phyloP scores from a whole-genome alignment of 2,329 filamentous ascomycete genomes.

The Fusarium sp. region DNA sequence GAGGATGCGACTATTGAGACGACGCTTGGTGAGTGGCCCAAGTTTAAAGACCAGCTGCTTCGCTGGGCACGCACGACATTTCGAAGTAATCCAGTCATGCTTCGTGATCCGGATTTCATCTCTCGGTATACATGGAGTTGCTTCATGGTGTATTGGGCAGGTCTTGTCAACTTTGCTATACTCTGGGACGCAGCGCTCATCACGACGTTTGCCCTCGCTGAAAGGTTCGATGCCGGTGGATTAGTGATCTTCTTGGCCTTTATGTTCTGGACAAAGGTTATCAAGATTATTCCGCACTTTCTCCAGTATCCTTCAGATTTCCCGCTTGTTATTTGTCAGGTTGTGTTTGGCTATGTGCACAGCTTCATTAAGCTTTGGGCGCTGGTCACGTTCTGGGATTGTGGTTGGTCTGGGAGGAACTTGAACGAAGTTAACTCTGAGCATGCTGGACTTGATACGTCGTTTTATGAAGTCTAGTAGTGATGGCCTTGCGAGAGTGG shows the following conservation, averaged over 20 bases:
- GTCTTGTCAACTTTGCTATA: slow-evolving; percentile 63
- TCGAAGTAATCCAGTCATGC: slow-evolving; percentile 60
- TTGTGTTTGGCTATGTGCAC: slow-evolving; percentile 66
- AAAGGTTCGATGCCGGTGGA: neutral
- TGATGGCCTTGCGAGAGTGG: rapidly evolving
- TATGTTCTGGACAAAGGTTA: slow-evolving; percentile 62
- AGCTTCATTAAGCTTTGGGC: slow-evolving; percentile 65
- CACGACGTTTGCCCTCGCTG: slow-evolving; percentile 34
- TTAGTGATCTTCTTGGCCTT: slow-evolving; percentile 46
- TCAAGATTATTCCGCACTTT: slow-evolving; percentile 65
- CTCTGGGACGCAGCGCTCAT: slow-evolving; percentile 58
- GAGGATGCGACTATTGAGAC: slow-evolving; percentile 59
- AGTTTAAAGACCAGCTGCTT: slow-evolving; percentile 61
- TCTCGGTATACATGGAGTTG: slow-evolving; percentile 52
- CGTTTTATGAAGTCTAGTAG: neutral
- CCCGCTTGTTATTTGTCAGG: slow-evolving; percentile 55
- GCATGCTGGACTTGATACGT: slow-evolving; percentile 10
- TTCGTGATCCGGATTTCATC: slow-evolving; percentile 52
- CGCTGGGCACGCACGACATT: slow-evolving; percentile 68
- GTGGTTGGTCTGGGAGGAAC: slow-evolving; percentile 47
- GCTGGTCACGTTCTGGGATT: slow-evolving; percentile 59
- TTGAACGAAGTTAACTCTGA: slow-evolving; percentile 38
- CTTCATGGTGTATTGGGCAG: slow-evolving; percentile 64
- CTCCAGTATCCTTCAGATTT: slow-evolving; percentile 60
- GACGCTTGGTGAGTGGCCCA: slow-evolving; percentile 57